phyloP scores from a whole-genome alignment of 352 stramenopile species.

The Pythium folliculosum region DNA sequence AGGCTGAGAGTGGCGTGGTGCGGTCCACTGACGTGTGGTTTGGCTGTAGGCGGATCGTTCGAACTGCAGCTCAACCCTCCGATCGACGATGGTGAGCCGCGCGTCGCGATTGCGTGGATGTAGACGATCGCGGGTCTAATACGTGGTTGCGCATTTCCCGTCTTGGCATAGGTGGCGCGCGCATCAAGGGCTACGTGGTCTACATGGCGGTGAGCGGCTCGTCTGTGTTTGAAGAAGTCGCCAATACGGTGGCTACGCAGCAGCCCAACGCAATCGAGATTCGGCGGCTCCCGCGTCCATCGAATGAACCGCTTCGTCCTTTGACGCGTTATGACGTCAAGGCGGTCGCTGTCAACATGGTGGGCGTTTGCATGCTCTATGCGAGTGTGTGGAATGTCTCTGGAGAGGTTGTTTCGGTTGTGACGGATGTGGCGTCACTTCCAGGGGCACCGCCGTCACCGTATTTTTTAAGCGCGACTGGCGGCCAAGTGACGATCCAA shows the following conservation, averaged over 20 bases:
- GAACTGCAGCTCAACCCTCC: constrained; percentile 40
- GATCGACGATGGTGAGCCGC: constrained; percentile 39
- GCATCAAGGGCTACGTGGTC: constrained; percentile 57
- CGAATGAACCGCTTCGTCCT: constrained; percentile 33
- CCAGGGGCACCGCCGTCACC: constrained; percentile 43
- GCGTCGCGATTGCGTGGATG: neutral
- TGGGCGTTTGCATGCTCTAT: constrained; percentile 44
- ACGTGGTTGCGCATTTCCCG: neutral
- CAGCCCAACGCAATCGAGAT: constrained; percentile 39
- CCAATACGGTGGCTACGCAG: constrained; percentile 28
- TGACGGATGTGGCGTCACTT: constrained; percentile 34
- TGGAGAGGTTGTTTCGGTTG: constrained; percentile 19
- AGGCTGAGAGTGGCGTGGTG: neutral
- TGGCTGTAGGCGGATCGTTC: constrained; percentile 44
- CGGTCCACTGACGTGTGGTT: neutral
- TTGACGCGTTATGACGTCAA: constrained; percentile 54
- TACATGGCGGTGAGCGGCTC: constrained; percentile 45
- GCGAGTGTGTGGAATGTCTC: constrained; percentile 17
- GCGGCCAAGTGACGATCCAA: constrained; percentile 47
- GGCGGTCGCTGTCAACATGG: constrained; percentile 46
- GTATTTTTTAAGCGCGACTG: constrained; percentile 55
- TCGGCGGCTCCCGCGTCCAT: constrained; percentile 26
- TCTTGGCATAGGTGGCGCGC: constrained; percentile 39
- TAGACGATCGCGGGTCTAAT: neutral
- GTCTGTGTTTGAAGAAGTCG: constrained; percentile 37